A percentile compares a stretch with the other conserved stretches of the same genome.
These are phyloP conservation scores for Ettlia oleoabundans DNA, from an alignment of 139 green algal genomes.

Conservation along the genomic window DNA sequence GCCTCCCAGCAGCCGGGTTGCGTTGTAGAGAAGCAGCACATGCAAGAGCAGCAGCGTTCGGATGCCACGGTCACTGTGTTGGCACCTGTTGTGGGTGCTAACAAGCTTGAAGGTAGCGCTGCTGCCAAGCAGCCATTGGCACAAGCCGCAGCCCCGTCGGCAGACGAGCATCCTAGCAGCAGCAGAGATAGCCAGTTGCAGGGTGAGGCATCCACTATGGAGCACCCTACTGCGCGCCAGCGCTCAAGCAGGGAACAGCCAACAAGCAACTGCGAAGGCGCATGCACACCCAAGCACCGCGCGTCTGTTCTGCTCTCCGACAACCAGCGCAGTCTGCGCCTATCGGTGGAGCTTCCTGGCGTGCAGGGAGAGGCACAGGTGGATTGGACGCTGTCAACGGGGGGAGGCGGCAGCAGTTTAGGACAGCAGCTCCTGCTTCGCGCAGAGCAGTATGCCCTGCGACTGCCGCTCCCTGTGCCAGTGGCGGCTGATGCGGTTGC, in stretches of 20 bases:
- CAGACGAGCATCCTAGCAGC: background rate
- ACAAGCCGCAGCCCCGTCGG: background rate
- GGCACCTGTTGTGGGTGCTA: no score
- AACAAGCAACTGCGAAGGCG: no score
- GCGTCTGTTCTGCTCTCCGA: background rate
- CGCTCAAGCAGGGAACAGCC: no score
- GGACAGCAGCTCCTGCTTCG: conserved; percentile 20
- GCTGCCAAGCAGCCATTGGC: background rate
- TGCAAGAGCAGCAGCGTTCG: no score
- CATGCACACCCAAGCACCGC: conserved; percentile 9
- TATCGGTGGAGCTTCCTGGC: background rate
- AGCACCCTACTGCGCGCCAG: no score
- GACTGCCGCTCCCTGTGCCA: conserved; percentile 19
- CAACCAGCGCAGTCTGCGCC: background rate
- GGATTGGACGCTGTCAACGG: background rate
- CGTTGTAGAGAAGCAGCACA: no score
- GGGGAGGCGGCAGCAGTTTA: background rate
- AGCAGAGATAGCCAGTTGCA: background rate
- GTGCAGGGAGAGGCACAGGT: background rate
- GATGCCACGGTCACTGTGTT: no score
- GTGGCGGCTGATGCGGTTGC: conserved; percentile 1
- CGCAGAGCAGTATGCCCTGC: conserved; percentile 11
- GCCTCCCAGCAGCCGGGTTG: no score
- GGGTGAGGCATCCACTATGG: background rate
- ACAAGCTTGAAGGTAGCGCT: no score